Base-by-base conservation (phyloP, 2,329 filamentous ascomycete species). In the Fusarium subtropicale region DNA sequence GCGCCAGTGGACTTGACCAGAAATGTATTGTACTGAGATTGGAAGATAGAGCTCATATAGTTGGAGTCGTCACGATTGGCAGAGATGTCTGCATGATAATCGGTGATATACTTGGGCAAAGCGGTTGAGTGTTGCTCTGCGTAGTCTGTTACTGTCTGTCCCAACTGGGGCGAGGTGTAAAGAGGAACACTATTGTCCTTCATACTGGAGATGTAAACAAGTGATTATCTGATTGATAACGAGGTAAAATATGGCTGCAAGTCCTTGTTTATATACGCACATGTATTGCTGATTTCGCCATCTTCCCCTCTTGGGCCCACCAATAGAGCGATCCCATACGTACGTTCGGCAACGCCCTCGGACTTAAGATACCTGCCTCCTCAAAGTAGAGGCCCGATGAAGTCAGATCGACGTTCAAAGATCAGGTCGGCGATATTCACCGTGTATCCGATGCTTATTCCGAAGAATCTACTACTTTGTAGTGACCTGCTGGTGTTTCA, bases 21-120 rank as follows among this genome's bases (percentile, higher is more conserved):
- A 66, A 83, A 81, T 45, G 80, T 69, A 26, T 82, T 76, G 34
- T 76, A 77, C 73, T 82, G 79, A 6, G 78, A 78, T 73, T 83
- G 80, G 44, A 81, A 82, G 54, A 77, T 76, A 39, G 81, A 82
- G 60, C 79, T 81, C 78, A 83, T 78, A 68, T 79, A 80, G 30
- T 76, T 64, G 12, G 80, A 76, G 56, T 76, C 73, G 5, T 71
- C 50, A 42, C 76, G 76, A 41, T 46, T 70, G 12, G 55, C 53
- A 45, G 68, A 73, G 59, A 67, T 62, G 31, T 58, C 31, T 33
- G 78, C 79, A 64, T 86, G 82, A 62, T 83, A 83, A 31, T 79
- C 77, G 41, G 75, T 75, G 56, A 85, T 80, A 61, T 81, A 73
- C 58, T 78, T 75, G 6, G 84, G 83, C 39, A 86, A 73, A 15